Evolutionary conservation across 1,284 basidiomycete genomes (phyloP), one percentile per base, ranked within the genome.

Genomic region (Tilletiaria anomala): DNA sequence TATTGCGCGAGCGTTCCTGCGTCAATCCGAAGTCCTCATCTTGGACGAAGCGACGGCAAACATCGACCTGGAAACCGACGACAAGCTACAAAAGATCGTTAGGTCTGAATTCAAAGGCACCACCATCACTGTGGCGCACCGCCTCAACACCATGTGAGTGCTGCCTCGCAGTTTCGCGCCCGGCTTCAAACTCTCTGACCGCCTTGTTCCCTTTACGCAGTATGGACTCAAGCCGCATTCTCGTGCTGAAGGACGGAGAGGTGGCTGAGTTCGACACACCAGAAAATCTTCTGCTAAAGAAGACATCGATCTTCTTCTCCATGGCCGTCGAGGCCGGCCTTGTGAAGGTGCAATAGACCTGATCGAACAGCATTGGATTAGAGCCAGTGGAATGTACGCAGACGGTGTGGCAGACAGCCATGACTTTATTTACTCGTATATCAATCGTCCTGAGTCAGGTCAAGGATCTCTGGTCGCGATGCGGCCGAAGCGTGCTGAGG

Each of bases 11-110:
- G 65, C 65, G 3, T 52, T 68, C 21, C 44, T 68, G 23, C 52
- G 49, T 33, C 53, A 45, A 78, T 75, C 82, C 10, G 87, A 81
- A 69, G 80, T 94, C 31, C 72, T 93, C 1, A 82, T 93, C 2
- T 73, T 93, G 14, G 88, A 94, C 63, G 87, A 93, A 75, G 83
- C 80, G 75, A 57, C 55, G 55, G 51, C 41, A 12, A 58, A 54
- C 19, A 58, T 93, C 42, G 87, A 91, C 62, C 71, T 91, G 29
- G 83, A 89, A 61, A 93, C 87, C 2, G 87, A 93, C 67, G 75
- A 76, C 39, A 79, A 80, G 17, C 80, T 87, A 47, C 84, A 87
- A 70, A 76, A 77, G 5, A 83, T 84, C 48, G 82, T 87, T 35
- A 73, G 76, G 15, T 45, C 59, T 2, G 69, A 72, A 50, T 72